Evolutionary conservation across 208 protist species (phyloP).

Genomic region (Wallacemonas collosoma): DNA sequence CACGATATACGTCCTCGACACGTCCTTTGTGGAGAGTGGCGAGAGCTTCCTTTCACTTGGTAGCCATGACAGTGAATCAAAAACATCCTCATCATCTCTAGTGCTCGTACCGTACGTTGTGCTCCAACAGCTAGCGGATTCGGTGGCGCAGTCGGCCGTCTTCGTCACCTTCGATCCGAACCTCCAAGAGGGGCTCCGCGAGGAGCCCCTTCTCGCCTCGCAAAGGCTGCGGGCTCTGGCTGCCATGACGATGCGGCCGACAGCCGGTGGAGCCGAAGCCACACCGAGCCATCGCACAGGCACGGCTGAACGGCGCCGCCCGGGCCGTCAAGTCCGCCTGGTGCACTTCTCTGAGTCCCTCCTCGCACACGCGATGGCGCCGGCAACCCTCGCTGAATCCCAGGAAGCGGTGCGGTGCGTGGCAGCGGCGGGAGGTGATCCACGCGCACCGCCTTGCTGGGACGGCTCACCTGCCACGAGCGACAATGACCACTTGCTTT

Average conservation of each 20-base stretch:
- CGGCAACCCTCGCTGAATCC: not conserved
- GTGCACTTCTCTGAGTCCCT: slow-evolving; percentile 86
- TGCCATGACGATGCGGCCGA: slow-evolving; percentile 28
- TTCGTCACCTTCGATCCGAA: slow-evolving; percentile 66
- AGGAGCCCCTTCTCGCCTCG: slow-evolving; percentile 65
- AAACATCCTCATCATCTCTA: slow-evolving; percentile 25
- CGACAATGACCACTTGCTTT: slow-evolving; percentile 77
- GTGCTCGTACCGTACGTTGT: slow-evolving; percentile 65
- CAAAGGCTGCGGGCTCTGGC: slow-evolving; percentile 68
- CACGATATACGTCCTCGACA: slow-evolving; percentile 73
- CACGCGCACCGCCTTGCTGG: no score
- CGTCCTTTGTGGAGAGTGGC: slow-evolving; percentile 84
- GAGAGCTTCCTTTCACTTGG: slow-evolving; percentile 70
- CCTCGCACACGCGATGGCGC: slow-evolving; percentile 37
- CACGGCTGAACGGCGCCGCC: not conserved
- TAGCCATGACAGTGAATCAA: not conserved
- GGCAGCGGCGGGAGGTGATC: no score
- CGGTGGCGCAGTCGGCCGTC: slow-evolving; percentile 29
- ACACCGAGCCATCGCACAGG: not conserved
- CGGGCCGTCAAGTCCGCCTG: slow-evolving; percentile 23
- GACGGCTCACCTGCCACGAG: slow-evolving; percentile 30
- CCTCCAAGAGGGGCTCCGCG: slow-evolving; percentile 46
- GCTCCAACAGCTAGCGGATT: slow-evolving; percentile 61
- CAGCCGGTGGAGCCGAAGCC: not conserved
- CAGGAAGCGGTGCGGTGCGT: not conserved